Conservation (phyloP, 2,329 filamentous ascomycete genomes). For the Atkinsonella texensis region DNA sequence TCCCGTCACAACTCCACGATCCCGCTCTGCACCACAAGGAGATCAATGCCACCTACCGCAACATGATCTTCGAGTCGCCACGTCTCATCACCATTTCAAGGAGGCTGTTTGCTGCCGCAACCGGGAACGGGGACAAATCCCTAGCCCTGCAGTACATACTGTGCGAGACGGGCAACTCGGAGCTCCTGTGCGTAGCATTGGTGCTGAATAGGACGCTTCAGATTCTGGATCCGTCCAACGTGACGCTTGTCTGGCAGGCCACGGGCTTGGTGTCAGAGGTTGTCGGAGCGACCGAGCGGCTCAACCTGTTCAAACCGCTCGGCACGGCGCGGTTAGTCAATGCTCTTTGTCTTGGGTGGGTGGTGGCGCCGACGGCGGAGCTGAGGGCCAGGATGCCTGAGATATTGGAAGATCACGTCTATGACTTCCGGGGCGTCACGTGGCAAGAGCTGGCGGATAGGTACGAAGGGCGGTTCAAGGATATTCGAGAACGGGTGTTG, state of each 20-base stretch:
- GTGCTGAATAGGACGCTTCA: conserved; percentile 3
- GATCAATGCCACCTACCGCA: background rate
- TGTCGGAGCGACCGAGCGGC: background rate
- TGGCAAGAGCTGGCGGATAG: conserved; percentile 3
- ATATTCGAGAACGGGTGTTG: background rate
- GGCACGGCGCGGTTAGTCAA: conserved; percentile 1
- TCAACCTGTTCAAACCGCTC: conserved; percentile 2
- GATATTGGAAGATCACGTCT: background rate
- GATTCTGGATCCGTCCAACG: background rate
- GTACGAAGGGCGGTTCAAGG: background rate
- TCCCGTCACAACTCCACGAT: conserved; percentile 2
- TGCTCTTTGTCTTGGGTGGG: conserved; percentile 1
- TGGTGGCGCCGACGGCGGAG: background rate
- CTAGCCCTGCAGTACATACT: background rate
- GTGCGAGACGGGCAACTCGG: background rate
- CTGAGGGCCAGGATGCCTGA: background rate
- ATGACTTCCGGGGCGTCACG: conserved; percentile 1
- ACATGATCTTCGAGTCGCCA: background rate
- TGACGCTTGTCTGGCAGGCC: background rate
- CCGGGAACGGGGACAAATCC: background rate
- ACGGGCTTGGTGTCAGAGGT: background rate
- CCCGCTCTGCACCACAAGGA: background rate
- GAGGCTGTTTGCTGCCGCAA: background rate
- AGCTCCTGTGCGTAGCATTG: background rate
- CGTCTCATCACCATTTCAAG: background rate